Percentiles rank a stretch among this genome's conserved stretches.
These are phyloP conservation scores for Colletotrichum sp. DNA, from an alignment of 2,329 filamentous ascomycete species.

Conservation along the genomic window DNA sequence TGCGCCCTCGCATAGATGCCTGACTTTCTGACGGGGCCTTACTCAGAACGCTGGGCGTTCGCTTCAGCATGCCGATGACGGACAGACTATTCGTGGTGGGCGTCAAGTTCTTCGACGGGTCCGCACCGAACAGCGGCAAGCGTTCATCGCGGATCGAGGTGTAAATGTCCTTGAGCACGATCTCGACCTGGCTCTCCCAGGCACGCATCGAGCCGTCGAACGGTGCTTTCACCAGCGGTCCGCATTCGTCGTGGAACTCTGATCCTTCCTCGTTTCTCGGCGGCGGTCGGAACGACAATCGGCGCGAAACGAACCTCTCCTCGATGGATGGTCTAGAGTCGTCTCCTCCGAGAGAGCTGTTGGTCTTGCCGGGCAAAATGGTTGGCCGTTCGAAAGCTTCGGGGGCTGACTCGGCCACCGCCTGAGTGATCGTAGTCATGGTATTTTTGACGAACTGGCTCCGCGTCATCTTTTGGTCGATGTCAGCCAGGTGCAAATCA, in stretches of 20 bases:
- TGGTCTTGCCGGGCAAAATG: conserved; percentile 51
- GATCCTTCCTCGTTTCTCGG: conserved; percentile 44
- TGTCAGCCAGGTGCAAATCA: conserved; percentile 92
- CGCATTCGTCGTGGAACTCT: conserved; percentile 60
- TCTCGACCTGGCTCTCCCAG: conserved; percentile 90
- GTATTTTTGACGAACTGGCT: conserved; percentile 97
- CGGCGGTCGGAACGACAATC: conserved; percentile 56
- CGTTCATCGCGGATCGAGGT: conserved; percentile 84
- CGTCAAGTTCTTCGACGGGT: conserved; percentile 45
- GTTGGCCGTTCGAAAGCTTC: conserved; percentile 66
- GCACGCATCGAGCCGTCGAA: conserved; percentile 77
- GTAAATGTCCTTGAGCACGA: conserved; percentile 92
- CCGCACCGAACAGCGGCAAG: conserved; percentile 83
- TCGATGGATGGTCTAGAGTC: conserved; percentile 37
- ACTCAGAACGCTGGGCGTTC: conserved; percentile 89
- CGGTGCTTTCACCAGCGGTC: conserved; percentile 76
- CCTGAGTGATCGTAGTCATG: conserved; percentile 83
- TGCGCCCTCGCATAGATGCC: conserved; percentile 71
- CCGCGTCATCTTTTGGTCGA: conserved; percentile 95
- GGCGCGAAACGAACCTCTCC: conserved; percentile 38
- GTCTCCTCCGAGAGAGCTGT: conserved; percentile 29
- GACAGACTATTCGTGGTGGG: conserved; percentile 67
- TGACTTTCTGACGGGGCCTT: conserved; percentile 87
- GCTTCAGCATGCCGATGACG: conserved; percentile 77
- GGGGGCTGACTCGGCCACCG: conserved; percentile 73